A percentile compares a stretch with the other conserved stretches of the same genome.
Evolutionary conservation across 371 early-diverging fungal species (phyloP).

Genomic region (Mortierella sp.): DNA sequence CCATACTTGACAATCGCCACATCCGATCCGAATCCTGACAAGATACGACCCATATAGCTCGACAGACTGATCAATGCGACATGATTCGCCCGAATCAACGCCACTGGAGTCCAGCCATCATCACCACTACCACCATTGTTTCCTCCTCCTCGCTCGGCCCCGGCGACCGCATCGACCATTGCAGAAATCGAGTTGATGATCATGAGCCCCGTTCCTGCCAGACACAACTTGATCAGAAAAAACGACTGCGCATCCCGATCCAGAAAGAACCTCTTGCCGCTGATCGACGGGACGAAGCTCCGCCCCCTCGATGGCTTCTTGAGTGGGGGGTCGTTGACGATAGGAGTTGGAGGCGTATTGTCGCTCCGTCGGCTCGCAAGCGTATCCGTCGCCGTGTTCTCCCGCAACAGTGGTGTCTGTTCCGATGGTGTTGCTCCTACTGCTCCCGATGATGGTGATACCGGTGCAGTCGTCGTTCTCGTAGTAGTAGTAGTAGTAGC

Average conservation of each 20-base stretch:
- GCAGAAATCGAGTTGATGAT: constrained; percentile 54
- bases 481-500: not conserved
- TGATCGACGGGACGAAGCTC: constrained; percentile 19
- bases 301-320: not conserved
- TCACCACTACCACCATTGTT: not conserved
- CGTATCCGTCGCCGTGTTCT: not conserved
- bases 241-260: constrained; percentile 42
- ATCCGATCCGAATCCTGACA: constrained; percentile 35
- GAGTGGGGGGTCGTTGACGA: not conserved
- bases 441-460: not conserved
- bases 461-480: not conserved
- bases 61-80: constrained; percentile 46
- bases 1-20: constrained; percentile 29
- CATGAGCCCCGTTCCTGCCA: constrained; percentile 48
- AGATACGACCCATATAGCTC: constrained; percentile 35
- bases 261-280: constrained; percentile 41
- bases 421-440: not conserved
- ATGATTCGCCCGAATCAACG: constrained; percentile 33
- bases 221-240: constrained; percentile 40
- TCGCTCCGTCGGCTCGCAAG: not conserved
- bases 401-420: constrained; percentile 24
- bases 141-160: constrained; percentile 3
- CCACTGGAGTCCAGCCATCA: constrained; percentile 13
- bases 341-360: not conserved
- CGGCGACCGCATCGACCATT: constrained; percentile 37